phyloP scores from a whole-genome alignment of 345 rosid genomes.

The Arabidopsis arenosa region DNA sequence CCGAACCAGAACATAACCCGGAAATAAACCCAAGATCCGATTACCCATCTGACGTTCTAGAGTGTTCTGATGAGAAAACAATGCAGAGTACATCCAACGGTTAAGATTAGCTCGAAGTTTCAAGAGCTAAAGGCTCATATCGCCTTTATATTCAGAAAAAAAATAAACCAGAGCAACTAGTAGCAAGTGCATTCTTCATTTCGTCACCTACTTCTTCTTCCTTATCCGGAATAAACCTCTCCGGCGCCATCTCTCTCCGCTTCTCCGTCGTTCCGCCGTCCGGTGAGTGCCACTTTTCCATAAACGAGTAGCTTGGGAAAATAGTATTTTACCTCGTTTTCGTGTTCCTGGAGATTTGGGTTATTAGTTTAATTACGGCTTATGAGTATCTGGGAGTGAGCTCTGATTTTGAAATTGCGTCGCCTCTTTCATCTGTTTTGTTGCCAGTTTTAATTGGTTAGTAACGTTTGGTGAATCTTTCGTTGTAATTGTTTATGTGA shows the following conservation, averaged over 20 bases:
- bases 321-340: not conserved
- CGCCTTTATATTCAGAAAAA: slow-evolving; percentile 12
- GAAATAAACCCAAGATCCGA: slow-evolving; percentile 25
- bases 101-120: slow-evolving; percentile 24
- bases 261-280: slow-evolving; percentile 12
- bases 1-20: slow-evolving; percentile 7
- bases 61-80: slow-evolving; percentile 13
- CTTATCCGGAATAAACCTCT: slow-evolving; percentile 14
- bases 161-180: not conserved
- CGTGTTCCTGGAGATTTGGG: not conserved
- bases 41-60: slow-evolving; percentile 22
- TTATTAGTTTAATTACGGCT: not conserved
- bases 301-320: not conserved
- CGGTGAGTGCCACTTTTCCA: not conserved
- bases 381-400: slow-evolving; percentile 8
- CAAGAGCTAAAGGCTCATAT: slow-evolving; percentile 28
- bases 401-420: slow-evolving; percentile 15
- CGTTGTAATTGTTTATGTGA: not conserved
- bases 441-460: not conserved
- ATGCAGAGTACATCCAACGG: slow-evolving; percentile 26
- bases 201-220: slow-evolving; percentile 20
- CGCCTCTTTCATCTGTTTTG: not conserved
- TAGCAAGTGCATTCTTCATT: slow-evolving; percentile 20
- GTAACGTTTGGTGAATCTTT: not conserved
- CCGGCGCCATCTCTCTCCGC: not conserved